These are phyloP conservation scores for Tubosaeta brunneosetosa DNA, from an alignment of 768 basidiomycete species.

Conservation along the genomic window DNA sequence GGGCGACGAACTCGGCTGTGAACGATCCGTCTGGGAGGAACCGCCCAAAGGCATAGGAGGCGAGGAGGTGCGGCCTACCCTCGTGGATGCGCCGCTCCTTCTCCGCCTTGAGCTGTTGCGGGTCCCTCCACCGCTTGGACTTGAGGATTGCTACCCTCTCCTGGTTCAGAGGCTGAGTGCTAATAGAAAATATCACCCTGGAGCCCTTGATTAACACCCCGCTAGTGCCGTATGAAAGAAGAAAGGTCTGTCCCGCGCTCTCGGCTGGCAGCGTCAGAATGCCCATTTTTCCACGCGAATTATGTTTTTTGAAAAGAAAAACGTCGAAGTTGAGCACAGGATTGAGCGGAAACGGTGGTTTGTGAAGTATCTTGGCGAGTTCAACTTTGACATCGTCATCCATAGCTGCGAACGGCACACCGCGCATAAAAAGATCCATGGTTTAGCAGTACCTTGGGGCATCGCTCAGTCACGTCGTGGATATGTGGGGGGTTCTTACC, in stretches of 20 bases:
- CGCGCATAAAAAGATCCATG: constrained; percentile 36
- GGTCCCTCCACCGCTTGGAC: constrained; percentile 29
- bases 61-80: constrained; percentile 22
- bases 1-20: constrained; percentile 27
- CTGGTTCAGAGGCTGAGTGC: constrained; percentile 19
- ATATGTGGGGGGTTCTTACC: constrained; percentile 15
- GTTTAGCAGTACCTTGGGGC: constrained; percentile 1
- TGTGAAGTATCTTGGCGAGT: constrained; percentile 33
- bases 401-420: constrained; percentile 25
- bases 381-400: constrained; percentile 31
- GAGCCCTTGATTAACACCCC: constrained; percentile 28
- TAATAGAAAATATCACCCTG: constrained; percentile 16
- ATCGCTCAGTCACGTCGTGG: neutral
- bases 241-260: constrained; percentile 20
- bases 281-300: constrained; percentile 23
- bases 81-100: constrained; percentile 20
- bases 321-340: constrained; percentile 33
- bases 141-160: constrained; percentile 23
- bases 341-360: constrained; percentile 27
- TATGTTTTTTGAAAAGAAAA: constrained; percentile 23
- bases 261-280: constrained; percentile 29
- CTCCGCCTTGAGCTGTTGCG: constrained; percentile 19
- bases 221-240: constrained; percentile 20
- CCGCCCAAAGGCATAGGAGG: constrained; percentile 32
- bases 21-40: constrained; percentile 33